phyloP scores from a whole-genome alignment of 108 stramenopile genomes.

The Cyclotella baltica region DNA sequence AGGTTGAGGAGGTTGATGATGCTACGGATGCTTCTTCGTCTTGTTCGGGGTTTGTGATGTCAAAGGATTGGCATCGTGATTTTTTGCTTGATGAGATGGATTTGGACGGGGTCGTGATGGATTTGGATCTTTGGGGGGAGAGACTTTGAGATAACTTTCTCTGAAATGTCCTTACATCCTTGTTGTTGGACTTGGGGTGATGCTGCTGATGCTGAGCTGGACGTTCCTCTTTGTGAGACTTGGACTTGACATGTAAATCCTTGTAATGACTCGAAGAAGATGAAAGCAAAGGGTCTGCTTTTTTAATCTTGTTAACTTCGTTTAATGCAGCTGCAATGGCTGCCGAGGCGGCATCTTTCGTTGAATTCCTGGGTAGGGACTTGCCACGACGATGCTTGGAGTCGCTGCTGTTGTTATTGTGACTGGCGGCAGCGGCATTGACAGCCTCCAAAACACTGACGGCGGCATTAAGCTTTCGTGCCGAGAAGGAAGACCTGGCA shows the following conservation, averaged over 20 bases:
- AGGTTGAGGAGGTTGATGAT: not conserved
- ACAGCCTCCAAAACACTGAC: conserved; percentile 5
- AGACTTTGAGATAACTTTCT: not conserved
- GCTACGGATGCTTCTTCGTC: not conserved
- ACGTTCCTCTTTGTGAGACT: not conserved
- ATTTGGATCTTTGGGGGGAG: conserved; percentile 6
- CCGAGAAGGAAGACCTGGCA: not conserved
- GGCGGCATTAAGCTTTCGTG: not conserved
- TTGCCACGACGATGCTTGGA: conserved; percentile 4
- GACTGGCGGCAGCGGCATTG: not conserved
- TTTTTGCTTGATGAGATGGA: not conserved
- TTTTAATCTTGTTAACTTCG: not conserved
- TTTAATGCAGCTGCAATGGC: conserved; percentile 13
- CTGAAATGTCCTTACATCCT: no score
- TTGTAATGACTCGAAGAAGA: no score
- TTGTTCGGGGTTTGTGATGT: not conserved
- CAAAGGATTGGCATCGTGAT: not conserved
- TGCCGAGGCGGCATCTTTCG: not conserved
- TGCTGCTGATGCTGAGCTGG: not conserved
- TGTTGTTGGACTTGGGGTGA: not conserved
- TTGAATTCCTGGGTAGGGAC: not conserved
- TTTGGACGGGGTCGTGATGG: not conserved
- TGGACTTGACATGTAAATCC: not conserved
- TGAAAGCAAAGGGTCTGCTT: no score
- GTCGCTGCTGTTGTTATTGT: no score